Evolutionary conservation across 352 stramenopile genomes (phyloP).

Genomic region (Phytopythium mirpurense): DNA sequence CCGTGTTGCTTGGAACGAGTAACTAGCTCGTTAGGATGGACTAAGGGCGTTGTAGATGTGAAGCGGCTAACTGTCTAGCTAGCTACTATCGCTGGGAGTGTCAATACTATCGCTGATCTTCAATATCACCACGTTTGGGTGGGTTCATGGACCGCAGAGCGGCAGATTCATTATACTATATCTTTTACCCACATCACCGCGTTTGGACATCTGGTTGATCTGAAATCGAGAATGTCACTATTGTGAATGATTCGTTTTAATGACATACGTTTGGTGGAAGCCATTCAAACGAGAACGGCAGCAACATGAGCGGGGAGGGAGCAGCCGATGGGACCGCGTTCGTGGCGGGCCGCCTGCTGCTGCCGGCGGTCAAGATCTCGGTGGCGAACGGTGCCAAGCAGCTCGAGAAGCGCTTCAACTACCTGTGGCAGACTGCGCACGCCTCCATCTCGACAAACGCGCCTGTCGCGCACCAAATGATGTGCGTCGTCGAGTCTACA

Average conservation of each 20-base stretch:
- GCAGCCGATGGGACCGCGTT: not conserved
- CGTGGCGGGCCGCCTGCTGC: conserved; percentile 12
- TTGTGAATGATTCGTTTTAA: too few relatives aligned
- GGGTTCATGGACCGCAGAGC: too few relatives aligned
- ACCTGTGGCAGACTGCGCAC: conserved; percentile 62
- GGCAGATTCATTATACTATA: too few relatives aligned
- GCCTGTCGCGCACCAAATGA: conserved; percentile 45
- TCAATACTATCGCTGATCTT: too few relatives aligned
- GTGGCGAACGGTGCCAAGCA: conserved; percentile 34
- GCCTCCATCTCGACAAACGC: conserved; percentile 29
- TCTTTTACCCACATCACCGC: too few relatives aligned
- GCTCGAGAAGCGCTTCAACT: conserved; percentile 62
- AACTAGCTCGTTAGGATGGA: too few relatives aligned
- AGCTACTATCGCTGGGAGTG: too few relatives aligned
- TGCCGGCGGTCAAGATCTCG: conserved; percentile 38
- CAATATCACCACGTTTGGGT: too few relatives aligned
- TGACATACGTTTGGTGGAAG: too few relatives aligned
- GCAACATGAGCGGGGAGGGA: not conserved
- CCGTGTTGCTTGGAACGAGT: not conserved
- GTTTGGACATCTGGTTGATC: too few relatives aligned
- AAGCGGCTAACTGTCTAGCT: too few relatives aligned
- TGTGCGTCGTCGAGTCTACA: conserved; percentile 17
- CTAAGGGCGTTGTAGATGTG: too few relatives aligned
- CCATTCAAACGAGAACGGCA: not conserved
- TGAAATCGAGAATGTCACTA: not conserved